phyloP scores from a whole-genome alignment of 1,284 basidiomycete species.

The Agroathelia rolfsii region DNA sequence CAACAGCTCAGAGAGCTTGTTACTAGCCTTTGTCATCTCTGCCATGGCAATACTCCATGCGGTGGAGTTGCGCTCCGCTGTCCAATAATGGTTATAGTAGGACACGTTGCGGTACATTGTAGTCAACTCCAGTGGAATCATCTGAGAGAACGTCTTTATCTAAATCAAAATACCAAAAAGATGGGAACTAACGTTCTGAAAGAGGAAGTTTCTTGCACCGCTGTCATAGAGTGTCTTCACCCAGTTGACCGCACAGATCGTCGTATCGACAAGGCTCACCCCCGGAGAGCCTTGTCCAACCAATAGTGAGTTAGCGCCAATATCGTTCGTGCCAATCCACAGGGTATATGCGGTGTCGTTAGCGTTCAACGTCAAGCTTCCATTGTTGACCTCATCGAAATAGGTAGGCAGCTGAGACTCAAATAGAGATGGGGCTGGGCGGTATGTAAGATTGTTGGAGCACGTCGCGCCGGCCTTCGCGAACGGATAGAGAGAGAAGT shows the following conservation, averaged over 20 bases:
- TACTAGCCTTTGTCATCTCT: slow-evolving; percentile 24
- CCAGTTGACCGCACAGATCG: slow-evolving; percentile 33
- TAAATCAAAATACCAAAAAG: not conserved
- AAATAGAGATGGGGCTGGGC: slow-evolving; percentile 28
- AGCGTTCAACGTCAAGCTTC: slow-evolving; percentile 17
- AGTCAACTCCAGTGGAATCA: slow-evolving; percentile 23
- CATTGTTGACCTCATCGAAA: slow-evolving; percentile 20
- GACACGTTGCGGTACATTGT: slow-evolving; percentile 25
- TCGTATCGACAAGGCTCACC: slow-evolving; percentile 31
- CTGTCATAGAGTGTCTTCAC: slow-evolving; percentile 26
- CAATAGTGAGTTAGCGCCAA: slow-evolving; percentile 28
- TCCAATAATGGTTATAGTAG: slow-evolving; percentile 28
- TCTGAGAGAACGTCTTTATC: slow-evolving; percentile 16
- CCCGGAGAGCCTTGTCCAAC: slow-evolving; percentile 25
- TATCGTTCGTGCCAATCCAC: slow-evolving; percentile 41
- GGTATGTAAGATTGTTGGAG: slow-evolving; percentile 29
- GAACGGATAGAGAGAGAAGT: slow-evolving; percentile 29
- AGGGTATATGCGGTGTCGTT: slow-evolving; percentile 35
- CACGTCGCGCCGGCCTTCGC: slow-evolving; percentile 35
- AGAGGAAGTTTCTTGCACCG: slow-evolving; percentile 36
- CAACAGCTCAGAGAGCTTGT: slow-evolving; percentile 24
- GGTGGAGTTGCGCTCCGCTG: slow-evolving; percentile 25
- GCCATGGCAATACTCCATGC: slow-evolving; percentile 30
- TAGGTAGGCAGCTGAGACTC: slow-evolving; percentile 29
- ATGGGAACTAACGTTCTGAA: slow-evolving; percentile 31